Base-by-base conservation (phyloP, 2,329 filamentous ascomycete genomes). In the Trichophyton rubrum region DNA sequence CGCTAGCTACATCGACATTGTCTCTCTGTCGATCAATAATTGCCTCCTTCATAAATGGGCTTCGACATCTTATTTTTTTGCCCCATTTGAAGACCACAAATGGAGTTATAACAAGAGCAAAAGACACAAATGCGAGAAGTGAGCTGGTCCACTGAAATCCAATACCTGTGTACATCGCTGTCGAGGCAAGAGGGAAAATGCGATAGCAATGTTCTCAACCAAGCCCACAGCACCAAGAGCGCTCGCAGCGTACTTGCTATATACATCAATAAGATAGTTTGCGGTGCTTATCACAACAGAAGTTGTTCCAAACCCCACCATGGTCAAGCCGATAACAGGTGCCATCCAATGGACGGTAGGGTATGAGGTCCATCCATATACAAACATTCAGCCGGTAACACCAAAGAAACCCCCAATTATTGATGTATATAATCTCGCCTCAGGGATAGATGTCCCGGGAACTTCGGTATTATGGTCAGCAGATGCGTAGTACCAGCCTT, bases 361-460 rank as follows among this genome's bases (percentile, higher is more conserved):
- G 71, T 85, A 91, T 13, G 87, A 87, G 3, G 88, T 90, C 88
- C 90, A 96, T 7, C 84, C 90, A 74, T 96, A 96, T 75, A 89
- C 87, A 72, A 96, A 95, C 15, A 97, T 75, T 5, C 89, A 89
- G 60, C 88, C 77, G 3, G 90, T 89, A 35, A 93, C 89, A 13
- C 43, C 43, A 22, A 47, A 47, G 43, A 47, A 47, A 22, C 43
- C 43, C 90, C 90, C 71, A 95, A 95, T 77, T 95, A 95, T 43
- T 96, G 82, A 70, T 96, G 96, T 1, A 96, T 76, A 51, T 95
- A 87, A 3, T 90, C 91, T 6, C 96, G 79, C n/a, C 96, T 77
- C 59, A 96, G 83, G 43, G 90, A 89, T 0, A 88, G 89, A 67
- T 91, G 88, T 22, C 93, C 74, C 72, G 90, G 93, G 27, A 96